Conservation (phyloP, 148 eudicot species). For the Simmondsia chinensis region DNA sequence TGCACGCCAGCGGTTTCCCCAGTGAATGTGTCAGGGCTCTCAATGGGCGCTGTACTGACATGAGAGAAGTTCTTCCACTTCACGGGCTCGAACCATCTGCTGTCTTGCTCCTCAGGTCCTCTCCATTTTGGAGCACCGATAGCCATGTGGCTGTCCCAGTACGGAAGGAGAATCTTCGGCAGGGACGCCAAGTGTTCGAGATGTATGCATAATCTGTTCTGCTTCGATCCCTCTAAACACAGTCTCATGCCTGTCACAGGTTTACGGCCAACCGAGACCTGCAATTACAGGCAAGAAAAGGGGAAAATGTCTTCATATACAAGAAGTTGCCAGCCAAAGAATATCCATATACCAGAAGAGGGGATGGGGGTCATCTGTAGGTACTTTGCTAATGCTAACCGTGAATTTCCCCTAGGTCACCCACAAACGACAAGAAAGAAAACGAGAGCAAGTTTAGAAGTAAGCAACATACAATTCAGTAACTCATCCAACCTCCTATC, state of each 20-base stretch:
- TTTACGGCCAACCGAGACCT: constrained; percentile 94
- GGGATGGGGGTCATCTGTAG: too few species aligned
- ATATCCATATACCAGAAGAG: too few species aligned
- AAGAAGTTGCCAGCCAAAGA: too few species aligned
- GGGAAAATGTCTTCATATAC: too few species aligned
- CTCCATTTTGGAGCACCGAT: constrained; percentile 95
- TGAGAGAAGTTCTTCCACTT: constrained; percentile 95
- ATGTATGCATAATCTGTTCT: constrained; percentile 64
- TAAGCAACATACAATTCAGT: neutral
- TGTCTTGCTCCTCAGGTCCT: constrained; percentile 98
- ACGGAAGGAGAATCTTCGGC: constrained; percentile 72
- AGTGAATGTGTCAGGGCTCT: constrained; percentile 63
- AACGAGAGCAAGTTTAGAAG: neutral
- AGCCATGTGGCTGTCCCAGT: constrained; percentile 76
- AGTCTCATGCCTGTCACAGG: constrained; percentile 86
- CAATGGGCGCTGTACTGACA: constrained; percentile 89
- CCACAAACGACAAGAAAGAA: neutral
- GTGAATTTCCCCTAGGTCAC: too few species aligned
- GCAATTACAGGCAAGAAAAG: too few species aligned
- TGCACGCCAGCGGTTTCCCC: constrained; percentile 57
- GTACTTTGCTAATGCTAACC: too few species aligned
- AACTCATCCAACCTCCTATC: neutral
- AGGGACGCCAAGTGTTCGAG: constrained; percentile 69
- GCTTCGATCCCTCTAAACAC: constrained; percentile 72
- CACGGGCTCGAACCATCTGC: constrained; percentile 94